Percentiles rank a stretch among this genome's conserved stretches.
Evolutionary conservation across 2,329 filamentous ascomycete genomes (phyloP).

Genomic region (Ophiostoma ulmi): DNA sequence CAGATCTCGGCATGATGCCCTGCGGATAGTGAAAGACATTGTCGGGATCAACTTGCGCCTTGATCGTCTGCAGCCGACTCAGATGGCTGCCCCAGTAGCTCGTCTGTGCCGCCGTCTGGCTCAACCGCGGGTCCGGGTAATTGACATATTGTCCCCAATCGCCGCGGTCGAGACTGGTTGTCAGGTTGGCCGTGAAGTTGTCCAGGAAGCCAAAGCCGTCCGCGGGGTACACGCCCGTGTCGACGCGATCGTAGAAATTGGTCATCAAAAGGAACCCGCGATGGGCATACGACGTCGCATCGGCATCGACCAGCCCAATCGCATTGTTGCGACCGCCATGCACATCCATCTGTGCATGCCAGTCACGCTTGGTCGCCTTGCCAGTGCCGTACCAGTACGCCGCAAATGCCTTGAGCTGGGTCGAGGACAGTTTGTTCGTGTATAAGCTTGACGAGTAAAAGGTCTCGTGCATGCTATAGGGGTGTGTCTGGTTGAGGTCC

Average conservation of each 20-base stretch:
- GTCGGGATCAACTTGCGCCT: neutral
- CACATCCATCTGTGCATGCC: conserved; percentile 42
- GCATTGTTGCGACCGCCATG: conserved; percentile 32
- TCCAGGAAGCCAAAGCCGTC: neutral
- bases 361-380: conserved; percentile 36
- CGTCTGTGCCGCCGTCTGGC: neutral
- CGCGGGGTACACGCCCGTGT: conserved; percentile 26
- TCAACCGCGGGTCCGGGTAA: neutral
- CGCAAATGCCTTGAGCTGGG: conserved; percentile 37
- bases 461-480: conserved; percentile 37
- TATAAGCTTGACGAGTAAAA: conserved; percentile 42
- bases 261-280: conserved; percentile 47
- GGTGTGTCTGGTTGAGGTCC: conserved; percentile 32
- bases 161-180: neutral
- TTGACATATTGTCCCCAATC: neutral
- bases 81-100: conserved; percentile 1
- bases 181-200: neutral
- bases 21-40: neutral
- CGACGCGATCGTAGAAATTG: conserved; percentile 43
- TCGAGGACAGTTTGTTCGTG: conserved; percentile 36
- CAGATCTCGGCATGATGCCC: neutral
- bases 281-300: conserved; percentile 39
- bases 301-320: conserved; percentile 31
- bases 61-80: neutral
- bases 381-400: conserved; percentile 39